These are phyloP conservation scores for Elsinoe batatas DNA, from an alignment of 2,329 filamentous ascomycete genomes.

Conservation along the genomic window DNA sequence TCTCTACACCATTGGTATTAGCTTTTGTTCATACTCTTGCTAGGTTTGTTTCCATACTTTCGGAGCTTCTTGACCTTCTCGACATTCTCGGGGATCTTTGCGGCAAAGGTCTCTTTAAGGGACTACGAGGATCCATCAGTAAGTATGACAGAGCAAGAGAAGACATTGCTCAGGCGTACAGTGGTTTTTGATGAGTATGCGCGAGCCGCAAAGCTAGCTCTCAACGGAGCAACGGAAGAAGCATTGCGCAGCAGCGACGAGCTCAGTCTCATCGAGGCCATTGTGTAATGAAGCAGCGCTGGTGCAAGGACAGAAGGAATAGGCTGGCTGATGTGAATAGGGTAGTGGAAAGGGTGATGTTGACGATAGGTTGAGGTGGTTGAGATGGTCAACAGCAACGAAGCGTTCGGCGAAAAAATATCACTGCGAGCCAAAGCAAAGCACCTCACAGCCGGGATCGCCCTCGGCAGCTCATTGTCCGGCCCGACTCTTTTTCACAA, in stretches of 20 bases:
- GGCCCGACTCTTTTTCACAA: no score
- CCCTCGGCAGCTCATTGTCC: no score
- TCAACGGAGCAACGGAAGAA: slow-evolving; percentile 47
- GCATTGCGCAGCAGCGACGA: slow-evolving; percentile 68
- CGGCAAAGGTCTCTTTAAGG: slow-evolving; percentile 96
- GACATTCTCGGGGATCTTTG: slow-evolving; percentile 88
- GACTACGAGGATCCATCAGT: slow-evolving; percentile 49
- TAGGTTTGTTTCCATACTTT: slow-evolving; percentile 54
- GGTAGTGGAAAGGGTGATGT: slow-evolving; percentile 15
- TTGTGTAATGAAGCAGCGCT: slow-evolving; percentile 31
- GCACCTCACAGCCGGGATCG: no score
- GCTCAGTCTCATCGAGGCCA: slow-evolving; percentile 77
- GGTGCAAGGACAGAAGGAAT: slow-evolving; percentile 22
- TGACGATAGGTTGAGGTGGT: not conserved
- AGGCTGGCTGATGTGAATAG: slow-evolving; percentile 18
- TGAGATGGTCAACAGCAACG: not conserved
- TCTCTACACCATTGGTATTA: slow-evolving; percentile 50
- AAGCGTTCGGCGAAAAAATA: no score
- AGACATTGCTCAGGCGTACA: slow-evolving; percentile 43
- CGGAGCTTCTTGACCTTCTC: slow-evolving; percentile 98
- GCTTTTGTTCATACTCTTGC: slow-evolving; percentile 19
- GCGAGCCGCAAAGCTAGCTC: slow-evolving; percentile 61
- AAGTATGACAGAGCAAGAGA: slow-evolving; percentile 20
- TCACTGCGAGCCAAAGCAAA: no score
- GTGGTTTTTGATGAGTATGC: slow-evolving; percentile 90